Base-by-base conservation (phyloP, 164 flowering plant genomes). In the Cinnamomum micranthum region DNA sequence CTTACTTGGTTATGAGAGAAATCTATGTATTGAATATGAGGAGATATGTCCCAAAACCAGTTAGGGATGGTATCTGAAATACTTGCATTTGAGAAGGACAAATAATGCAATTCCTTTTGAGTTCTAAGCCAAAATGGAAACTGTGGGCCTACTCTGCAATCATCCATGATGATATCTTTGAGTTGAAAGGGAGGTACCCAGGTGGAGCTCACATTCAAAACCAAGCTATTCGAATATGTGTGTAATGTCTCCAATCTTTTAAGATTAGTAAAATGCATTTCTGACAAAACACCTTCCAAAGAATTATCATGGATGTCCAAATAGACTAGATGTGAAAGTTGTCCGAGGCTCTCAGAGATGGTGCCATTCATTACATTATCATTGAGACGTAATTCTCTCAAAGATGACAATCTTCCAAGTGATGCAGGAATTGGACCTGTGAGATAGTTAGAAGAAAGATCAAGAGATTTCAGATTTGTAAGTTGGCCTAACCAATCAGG, bases 31-130 rank as follows among this genome's bases (percentile, higher is more conserved):
- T 0, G 2, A 9, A 70, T 20, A 11, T 69, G 5, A 4, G 69
- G 70, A 27, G 75, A 74, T 0, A 71, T 6, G 51, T 65, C 76
- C 68, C 70, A 63, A 64, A 74, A 35, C 76, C 79, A 81, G 27
- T 20, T n/a, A 4, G 78, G 80, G 11, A 75, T 22, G 9, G 10
- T 9, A 55, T 55, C 78, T 23, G 67, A 55, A 31, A 81, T 78
- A 17, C 71, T 69, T 69, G 71, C 28, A 69, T 66, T 66, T 15
- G 69, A 66, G 17, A 66, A 25, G 20, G 23, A 25, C 14, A 66
- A 25, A 66, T 22, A 66, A 66, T 4, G 5, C 19, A 66, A 25
- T n/a, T 25, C 41, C 7, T 66, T 25, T 27, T 66, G 50, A 2
- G 41, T 66, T 25, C 41, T 10, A 1, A 66, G 15, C 69, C 41